A percentile compares a stretch with the other conserved stretches of the same genome.
Evolutionary conservation across 1,284 basidiomycete genomes (phyloP).

Genomic region (Gyrodon tennesseensis): DNA sequence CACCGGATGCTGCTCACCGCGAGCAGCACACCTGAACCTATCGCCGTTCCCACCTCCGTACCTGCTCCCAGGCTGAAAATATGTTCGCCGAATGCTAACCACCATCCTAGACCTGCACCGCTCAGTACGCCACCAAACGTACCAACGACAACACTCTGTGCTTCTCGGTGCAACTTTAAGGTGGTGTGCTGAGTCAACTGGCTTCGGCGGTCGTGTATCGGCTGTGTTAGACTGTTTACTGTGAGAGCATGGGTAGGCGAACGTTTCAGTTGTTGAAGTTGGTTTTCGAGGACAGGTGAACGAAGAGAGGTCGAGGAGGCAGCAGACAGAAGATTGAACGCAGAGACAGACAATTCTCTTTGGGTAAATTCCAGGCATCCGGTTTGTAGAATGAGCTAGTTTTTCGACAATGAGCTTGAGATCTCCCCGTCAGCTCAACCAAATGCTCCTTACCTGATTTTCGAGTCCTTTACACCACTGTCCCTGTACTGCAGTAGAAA

Average conservation of each 20-base stretch:
- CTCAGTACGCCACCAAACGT: slow-evolving; percentile 53
- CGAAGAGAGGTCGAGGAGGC: slow-evolving; percentile 48
- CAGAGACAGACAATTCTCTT: slow-evolving; percentile 49
- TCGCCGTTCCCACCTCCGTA: slow-evolving; percentile 58
- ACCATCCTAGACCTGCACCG: slow-evolving; percentile 51
- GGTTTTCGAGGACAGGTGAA: slow-evolving; percentile 69
- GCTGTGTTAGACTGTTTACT: slow-evolving; percentile 55
- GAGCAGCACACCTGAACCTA: slow-evolving; percentile 62
- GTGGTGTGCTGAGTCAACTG: slow-evolving; percentile 65
- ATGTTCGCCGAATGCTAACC: slow-evolving; percentile 50
- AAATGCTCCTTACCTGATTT: slow-evolving; percentile 52
- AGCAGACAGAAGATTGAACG: slow-evolving; percentile 48
- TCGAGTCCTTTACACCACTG: slow-evolving; percentile 70
- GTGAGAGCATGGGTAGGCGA: slow-evolving; percentile 55
- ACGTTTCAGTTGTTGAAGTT: slow-evolving; percentile 57
- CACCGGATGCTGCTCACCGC: slow-evolving; percentile 60
- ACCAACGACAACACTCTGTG: slow-evolving; percentile 61
- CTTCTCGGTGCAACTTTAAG: slow-evolving; percentile 63
- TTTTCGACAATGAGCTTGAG: slow-evolving; percentile 11
- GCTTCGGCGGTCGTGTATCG: slow-evolving; percentile 56
- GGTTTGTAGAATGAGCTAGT: slow-evolving; percentile 67
- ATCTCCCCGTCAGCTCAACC: background rate
- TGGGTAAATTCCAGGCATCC: slow-evolving; percentile 66
- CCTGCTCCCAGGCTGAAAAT: slow-evolving; percentile 46
- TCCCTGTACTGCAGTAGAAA: slow-evolving; percentile 55